Conservation (phyloP, 2,329 filamentous ascomycete species). For the Mollisiaceae sp. region DNA sequence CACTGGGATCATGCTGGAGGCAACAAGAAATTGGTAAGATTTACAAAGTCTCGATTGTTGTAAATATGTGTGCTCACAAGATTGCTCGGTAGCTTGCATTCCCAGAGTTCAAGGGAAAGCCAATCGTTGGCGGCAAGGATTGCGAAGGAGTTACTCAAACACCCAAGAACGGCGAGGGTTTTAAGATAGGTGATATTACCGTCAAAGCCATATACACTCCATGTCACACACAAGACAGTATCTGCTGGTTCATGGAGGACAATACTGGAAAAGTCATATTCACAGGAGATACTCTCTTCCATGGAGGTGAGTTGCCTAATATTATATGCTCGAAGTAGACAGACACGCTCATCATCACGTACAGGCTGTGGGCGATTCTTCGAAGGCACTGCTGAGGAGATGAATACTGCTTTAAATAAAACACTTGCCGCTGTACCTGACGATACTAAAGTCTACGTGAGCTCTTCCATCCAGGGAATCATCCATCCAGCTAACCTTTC, state of each 20-base stretch:
- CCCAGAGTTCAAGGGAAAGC: conserved; percentile 47
- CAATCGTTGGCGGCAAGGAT: conserved; percentile 86
- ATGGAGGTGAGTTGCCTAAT: conserved; percentile 67
- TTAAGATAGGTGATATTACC: conserved; percentile 82
- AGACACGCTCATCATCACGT: not conserved
- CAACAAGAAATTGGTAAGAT: conserved; percentile 76
- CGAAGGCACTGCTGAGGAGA: conserved; percentile 86
- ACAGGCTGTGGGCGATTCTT: conserved; percentile 94
- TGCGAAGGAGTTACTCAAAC: conserved; percentile 81
- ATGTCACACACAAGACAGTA: conserved; percentile 97
- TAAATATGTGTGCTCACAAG: not conserved
- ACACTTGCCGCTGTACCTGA: conserved; percentile 81
- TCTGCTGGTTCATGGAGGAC: conserved; percentile 93
- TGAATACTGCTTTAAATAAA: conserved; percentile 92
- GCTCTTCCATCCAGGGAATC: conserved; percentile 41
- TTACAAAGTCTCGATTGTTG: not conserved
- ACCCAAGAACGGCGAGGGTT: conserved; percentile 75
- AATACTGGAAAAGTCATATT: conserved; percentile 80
- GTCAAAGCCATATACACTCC: conserved; percentile 93
- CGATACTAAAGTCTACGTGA: conserved; percentile 88
- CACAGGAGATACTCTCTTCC: conserved; percentile 95
- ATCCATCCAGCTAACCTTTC: conserved; percentile 22
- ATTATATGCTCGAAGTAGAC: not conserved
- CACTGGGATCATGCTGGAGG: conserved; percentile 95
- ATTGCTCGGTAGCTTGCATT: conserved; percentile 28